A percentile compares a stretch with the other conserved stretches of the same genome.
Evolutionary conservation across 2,329 filamentous ascomycete genomes (phyloP).

Genomic region (Verticillium tricorpus): DNA sequence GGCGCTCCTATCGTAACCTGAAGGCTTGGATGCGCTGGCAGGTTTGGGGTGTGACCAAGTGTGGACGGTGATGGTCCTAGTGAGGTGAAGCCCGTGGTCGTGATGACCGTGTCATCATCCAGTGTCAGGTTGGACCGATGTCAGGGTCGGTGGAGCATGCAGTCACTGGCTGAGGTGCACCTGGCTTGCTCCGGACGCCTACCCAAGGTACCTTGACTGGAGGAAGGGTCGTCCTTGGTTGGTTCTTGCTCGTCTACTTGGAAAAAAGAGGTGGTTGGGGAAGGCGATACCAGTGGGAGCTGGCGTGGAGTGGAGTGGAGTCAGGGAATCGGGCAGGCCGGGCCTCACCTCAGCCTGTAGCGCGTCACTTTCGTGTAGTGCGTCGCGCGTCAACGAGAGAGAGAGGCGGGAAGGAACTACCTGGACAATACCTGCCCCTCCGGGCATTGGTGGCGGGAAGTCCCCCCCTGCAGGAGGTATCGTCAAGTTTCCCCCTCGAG

Average conservation of each 20-base stretch:
- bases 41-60: neutral
- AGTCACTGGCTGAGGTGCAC: neutral
- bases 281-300: neutral
- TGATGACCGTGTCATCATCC: neutral
- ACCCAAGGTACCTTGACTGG: neutral
- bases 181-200: neutral
- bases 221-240: neutral
- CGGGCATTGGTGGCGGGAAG: no score
- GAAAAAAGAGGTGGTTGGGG: slow-evolving; percentile 22
- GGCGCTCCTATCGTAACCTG: neutral
- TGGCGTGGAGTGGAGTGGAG: neutral
- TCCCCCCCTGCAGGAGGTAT: no score
- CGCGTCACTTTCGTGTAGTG: neutral
- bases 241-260: neutral
- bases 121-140: neutral
- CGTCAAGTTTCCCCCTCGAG: neutral
- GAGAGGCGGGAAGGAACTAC: neutral
- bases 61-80: neutral
- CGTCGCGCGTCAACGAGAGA: neutral
- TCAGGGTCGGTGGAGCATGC: no score
- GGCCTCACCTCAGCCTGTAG: neutral
- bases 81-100: neutral
- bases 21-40: neutral
- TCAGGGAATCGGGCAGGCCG: neutral
- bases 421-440: neutral